phyloP scores from a whole-genome alignment of 1,284 basidiomycete species.

The Melampsora americana region DNA sequence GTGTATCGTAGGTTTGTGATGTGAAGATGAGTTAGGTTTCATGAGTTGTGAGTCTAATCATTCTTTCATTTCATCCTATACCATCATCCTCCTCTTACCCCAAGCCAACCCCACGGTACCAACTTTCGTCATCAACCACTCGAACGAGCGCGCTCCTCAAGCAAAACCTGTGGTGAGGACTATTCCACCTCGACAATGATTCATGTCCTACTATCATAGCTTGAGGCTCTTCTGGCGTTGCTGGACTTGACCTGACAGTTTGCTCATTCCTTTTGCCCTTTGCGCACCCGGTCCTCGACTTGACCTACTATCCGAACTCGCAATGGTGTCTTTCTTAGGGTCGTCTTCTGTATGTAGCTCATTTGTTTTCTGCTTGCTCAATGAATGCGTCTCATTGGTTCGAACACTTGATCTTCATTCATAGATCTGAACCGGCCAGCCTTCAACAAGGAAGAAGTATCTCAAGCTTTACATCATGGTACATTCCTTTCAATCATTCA shows the following conservation, averaged over 20 bases:
- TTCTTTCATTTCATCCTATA: background rate
- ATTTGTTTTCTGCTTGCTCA: background rate
- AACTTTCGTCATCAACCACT: background rate
- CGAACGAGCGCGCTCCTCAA: conserved; percentile 16
- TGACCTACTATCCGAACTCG: background rate
- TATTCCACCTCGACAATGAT: conserved; percentile 12
- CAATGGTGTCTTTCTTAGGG: conserved; percentile 27
- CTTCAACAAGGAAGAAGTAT: background rate
- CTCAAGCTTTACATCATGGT: background rate
- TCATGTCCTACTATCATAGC: conserved; percentile 4
- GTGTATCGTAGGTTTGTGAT: background rate
- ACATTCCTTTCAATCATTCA: background rate
- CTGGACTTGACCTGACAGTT: conserved; percentile 44
- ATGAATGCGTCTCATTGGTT: background rate
- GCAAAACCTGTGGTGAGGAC: conserved; percentile 34
- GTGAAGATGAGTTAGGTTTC: conserved; percentile 10
- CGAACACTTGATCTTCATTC: background rate
- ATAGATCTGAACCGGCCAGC: background rate
- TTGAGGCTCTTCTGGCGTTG: conserved; percentile 44
- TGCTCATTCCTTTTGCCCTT: background rate
- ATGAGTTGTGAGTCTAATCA: conserved; percentile 27
- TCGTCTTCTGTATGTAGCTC: background rate
- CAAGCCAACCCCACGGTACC: too few species aligned
- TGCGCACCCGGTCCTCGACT: background rate
- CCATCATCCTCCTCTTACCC: too few species aligned